Conservation (phyloP, 306 rosid species). For the Lupinus albus region DNA sequence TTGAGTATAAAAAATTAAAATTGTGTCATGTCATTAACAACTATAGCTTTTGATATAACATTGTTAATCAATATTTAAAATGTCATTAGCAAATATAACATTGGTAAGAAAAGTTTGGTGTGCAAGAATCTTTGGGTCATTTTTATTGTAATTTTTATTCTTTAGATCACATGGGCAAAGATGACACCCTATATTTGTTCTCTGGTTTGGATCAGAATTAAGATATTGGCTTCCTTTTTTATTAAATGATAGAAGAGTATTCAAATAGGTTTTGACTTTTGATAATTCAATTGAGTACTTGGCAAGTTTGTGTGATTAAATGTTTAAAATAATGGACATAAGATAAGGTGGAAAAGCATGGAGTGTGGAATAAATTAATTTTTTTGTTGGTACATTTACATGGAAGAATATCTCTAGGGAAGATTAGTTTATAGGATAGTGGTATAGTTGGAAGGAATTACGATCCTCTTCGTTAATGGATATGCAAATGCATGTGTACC, state of each 20-base stretch:
- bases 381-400: slow-evolving; percentile 34
- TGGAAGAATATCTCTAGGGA: slow-evolving; percentile 39
- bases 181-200: slow-evolving; percentile 39
- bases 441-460: slow-evolving; percentile 44
- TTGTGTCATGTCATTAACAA: too few relatives aligned
- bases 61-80: too few relatives aligned
- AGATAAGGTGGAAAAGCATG: slow-evolving; percentile 6
- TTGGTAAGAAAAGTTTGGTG: background rate
- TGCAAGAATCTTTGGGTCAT: background rate
- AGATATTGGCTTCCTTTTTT: slow-evolving; percentile 29
- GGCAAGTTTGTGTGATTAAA: slow-evolving; percentile 25
- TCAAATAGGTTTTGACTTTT: slow-evolving; percentile 39
- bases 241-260: slow-evolving; percentile 4
- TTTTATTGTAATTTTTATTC: slow-evolving; percentile 8
- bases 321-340: background rate
- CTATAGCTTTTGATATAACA: too few relatives aligned
- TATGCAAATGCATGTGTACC: too few relatives aligned
- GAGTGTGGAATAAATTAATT: slow-evolving; percentile 33
- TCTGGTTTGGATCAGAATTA: slow-evolving; percentile 31
- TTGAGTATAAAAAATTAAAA: too few relatives aligned
- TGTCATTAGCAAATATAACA: background rate
- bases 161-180: slow-evolving; percentile 33
- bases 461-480: too few relatives aligned
- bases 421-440: slow-evolving; percentile 34
- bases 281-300: slow-evolving; percentile 40